phyloP scores from a whole-genome alignment of 2,329 filamentous ascomycete genomes.

The Verticillium tricorpus region DNA sequence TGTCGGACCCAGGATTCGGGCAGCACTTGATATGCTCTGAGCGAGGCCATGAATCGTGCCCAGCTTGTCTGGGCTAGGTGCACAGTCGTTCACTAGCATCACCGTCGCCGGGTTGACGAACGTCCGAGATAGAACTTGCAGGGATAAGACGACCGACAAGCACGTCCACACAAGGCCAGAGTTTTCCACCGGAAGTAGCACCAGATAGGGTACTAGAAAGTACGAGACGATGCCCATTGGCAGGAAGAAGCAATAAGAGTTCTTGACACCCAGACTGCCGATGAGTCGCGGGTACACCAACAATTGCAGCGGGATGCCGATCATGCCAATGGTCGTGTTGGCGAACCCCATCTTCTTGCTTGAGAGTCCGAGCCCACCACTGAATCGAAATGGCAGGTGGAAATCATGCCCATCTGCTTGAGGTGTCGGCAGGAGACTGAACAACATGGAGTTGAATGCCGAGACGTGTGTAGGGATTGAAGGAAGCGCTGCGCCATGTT shows the following conservation, averaged over 20 bases:
- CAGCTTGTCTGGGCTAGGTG: slow-evolving; percentile 15
- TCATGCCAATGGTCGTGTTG: slow-evolving; percentile 18
- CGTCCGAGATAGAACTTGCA: slow-evolving; percentile 16
- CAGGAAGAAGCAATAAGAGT: slow-evolving; percentile 16
- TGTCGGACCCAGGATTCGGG: slow-evolving; percentile 17
- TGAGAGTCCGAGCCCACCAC: slow-evolving; percentile 18
- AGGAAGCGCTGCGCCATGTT: slow-evolving; percentile 11
- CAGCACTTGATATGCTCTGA: slow-evolving; percentile 17
- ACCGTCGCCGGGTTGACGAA: slow-evolving; percentile 19
- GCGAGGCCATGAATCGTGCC: slow-evolving; percentile 20
- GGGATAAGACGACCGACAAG: slow-evolving; percentile 8
- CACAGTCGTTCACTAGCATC: slow-evolving; percentile 19
- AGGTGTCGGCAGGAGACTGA: slow-evolving; percentile 14
- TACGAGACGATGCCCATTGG: slow-evolving; percentile 17
- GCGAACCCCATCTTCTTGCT: slow-evolving; percentile 17
- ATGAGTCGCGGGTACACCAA: slow-evolving; percentile 16
- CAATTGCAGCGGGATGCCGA: slow-evolving; percentile 18
- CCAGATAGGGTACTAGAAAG: slow-evolving; percentile 15
- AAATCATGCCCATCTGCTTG: slow-evolving; percentile 1
- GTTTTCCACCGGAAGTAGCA: slow-evolving; percentile 12
- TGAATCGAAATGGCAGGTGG: slow-evolving; percentile 14
- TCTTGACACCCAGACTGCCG: slow-evolving; percentile 9
- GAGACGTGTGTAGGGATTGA: slow-evolving; percentile 10
- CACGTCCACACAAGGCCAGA: slow-evolving; percentile 14
- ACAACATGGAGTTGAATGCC: slow-evolving; percentile 19